Evolutionary conservation across 2,329 filamentous ascomycete genomes (phyloP).

Genomic region (Ustulina deusta): DNA sequence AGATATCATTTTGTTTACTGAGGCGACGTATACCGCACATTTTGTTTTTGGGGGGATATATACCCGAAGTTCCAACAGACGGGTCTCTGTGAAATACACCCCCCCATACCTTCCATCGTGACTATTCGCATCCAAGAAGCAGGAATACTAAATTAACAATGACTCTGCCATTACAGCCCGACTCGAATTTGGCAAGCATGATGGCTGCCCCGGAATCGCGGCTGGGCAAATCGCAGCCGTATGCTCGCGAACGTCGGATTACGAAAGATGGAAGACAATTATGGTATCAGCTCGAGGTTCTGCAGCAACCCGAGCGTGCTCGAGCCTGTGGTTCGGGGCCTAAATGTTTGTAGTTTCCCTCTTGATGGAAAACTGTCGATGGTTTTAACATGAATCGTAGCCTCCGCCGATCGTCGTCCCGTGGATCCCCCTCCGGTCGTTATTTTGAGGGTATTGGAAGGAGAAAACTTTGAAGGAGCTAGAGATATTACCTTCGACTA

Average conservation of each 20-base stretch:
- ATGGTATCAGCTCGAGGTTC: slow-evolving; percentile 84
- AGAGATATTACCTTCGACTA: slow-evolving; percentile 88
- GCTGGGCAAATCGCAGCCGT: slow-evolving; percentile 40
- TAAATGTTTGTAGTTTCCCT: slow-evolving; percentile 74
- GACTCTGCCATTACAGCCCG: slow-evolving; percentile 41
- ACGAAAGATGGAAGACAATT: slow-evolving; percentile 82
- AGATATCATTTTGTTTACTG: slow-evolving; percentile 29
- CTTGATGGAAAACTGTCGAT: background rate
- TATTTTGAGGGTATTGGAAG: slow-evolving; percentile 87
- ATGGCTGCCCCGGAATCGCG: slow-evolving; percentile 41
- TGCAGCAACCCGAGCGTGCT: slow-evolving; percentile 94
- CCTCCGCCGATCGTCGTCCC: slow-evolving; percentile 87
- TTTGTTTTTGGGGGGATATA: background rate
- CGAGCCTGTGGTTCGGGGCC: slow-evolving; percentile 95
- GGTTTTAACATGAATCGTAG: slow-evolving; percentile 56
- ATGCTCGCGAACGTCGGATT: slow-evolving; percentile 57
- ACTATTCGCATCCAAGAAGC: background rate
- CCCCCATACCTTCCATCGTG: background rate
- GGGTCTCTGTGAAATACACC: background rate
- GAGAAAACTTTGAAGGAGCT: slow-evolving; percentile 68
- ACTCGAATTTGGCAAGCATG: slow-evolving; percentile 44
- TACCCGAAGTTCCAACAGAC: slow-evolving; percentile 6
- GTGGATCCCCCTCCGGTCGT: slow-evolving; percentile 96
- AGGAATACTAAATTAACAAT: slow-evolving; percentile 32
- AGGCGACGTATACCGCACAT: background rate